Base-by-base conservation (phyloP, 768 basidiomycete species). In the Ramaria sp. region DNA sequence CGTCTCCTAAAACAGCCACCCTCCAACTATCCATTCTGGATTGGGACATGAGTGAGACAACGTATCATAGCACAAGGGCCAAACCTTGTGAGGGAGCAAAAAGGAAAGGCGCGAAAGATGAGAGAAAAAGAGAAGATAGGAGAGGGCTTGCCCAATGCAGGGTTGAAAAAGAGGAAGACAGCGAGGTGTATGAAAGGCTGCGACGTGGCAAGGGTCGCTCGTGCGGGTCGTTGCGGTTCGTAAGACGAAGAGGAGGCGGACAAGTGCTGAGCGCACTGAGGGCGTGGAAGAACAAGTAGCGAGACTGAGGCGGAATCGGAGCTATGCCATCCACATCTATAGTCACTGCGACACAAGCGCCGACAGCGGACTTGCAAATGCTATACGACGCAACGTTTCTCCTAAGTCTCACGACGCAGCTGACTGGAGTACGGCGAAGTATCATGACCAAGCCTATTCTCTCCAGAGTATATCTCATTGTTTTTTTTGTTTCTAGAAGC, bases 1-100 rank as follows among this genome's bases (percentile, higher is more conserved):
- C 93, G 73, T 97, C 93, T 62, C 93, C 93, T 59, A 96, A 80
- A 63, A 96, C 91, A 60, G 93, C 91, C 64, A 96, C 87, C 77
- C 91, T 86, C 90, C 90, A 92, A 70, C 84, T 86, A 76, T 92
- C 90, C 90, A 92, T 91, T 31, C 34, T 50, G 33, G 27, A 7
- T n/a, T 1, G 41, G 7, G 20, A 7, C 17, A 37, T 47, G 27
- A 38, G 20, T 17, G 24, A 37, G 46, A 24, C 1, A 50, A 19
- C n/a, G 11, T 12, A 24, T 10, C 19, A 20, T 31, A 19, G 9
- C 11, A 4, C 17, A 31, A 17, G 27, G 9, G 33, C 45, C 27
- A 45, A 1, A 34, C 30, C 31, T 37, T 31, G 22, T 4, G 37
- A 49, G 22, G 27, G 46, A 10, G 31, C 20, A 34, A 20, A 38